Evolutionary conservation across 441 rosid genomes (phyloP), one percentile per base, ranked within the genome.

Genomic region (Brassica balearica): DNA sequence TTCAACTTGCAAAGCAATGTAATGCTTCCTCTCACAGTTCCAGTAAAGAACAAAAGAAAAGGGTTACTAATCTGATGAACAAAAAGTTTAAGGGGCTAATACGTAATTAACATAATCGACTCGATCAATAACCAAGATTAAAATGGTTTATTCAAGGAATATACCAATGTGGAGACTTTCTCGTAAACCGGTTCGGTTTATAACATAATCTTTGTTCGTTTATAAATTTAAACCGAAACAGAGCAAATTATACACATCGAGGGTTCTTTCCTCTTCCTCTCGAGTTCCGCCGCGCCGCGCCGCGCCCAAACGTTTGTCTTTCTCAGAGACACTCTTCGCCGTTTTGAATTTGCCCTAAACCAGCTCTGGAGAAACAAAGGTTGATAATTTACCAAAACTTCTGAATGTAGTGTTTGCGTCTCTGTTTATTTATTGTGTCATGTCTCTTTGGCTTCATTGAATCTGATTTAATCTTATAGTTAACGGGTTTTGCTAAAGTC

Each of bases 1-100:
- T 71, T 60, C 38, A 67, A 78, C 65, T 73, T 67, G 19, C 55
- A 67, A 53, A 73, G 34, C 70, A 73, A 59, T 73, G 74, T 60
- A 61, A 61, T 61, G 60, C 65, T 34, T 78, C 69, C 65, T 51
- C 36, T 63, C 70, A 15, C 22, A 53, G 22, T 53, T 53, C 43
- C 2, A 61, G 23, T 6, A 9, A 1, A 62, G 64, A 34, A 61
- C 12, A 4, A 29, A 75, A 46, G 11, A 12, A 9, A 36, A n/a
- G 8, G 23, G 12, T 23, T 34, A 60, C 15, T 7, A 62, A 34
- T n/a, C 64, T n/a, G 9, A 63, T 53, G 17, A 53, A 60, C 22
- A 61, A 5, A 76, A 61, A 8, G 1, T 60, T 67, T 8, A 12
- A 38, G 46, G 60, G 66, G 46, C 17, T 67, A 25, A 36, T 66